These are phyloP conservation scores for Saccharomyces paradoxus DNA, from an alignment of 805 yeast species.

Conservation along the genomic window DNA sequence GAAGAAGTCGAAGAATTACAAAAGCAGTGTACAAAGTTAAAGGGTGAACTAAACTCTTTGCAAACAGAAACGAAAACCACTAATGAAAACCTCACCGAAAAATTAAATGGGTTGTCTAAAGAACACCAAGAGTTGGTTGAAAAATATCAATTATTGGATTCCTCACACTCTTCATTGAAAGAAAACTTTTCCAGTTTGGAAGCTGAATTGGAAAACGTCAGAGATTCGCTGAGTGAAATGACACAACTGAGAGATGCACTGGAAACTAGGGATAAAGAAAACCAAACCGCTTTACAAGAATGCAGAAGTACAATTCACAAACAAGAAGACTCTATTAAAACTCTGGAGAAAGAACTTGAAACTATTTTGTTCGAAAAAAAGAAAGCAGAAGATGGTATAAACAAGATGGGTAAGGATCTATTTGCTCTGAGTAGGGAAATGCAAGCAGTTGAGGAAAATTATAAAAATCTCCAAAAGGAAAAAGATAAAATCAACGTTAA, in stretches of 20 bases:
- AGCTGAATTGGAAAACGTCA: constrained; percentile 1
- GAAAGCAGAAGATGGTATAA: constrained; percentile 78
- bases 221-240: constrained; percentile 12
- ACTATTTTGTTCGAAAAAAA: constrained; percentile 35
- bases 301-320: constrained; percentile 11
- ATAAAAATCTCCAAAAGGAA: constrained; percentile 39
- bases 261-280: constrained; percentile 26
- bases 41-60: constrained; percentile 24
- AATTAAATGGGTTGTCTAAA: constrained; percentile 7
- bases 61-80: constrained; percentile 24
- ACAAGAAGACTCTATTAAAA: constrained; percentile 13
- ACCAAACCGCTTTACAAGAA: constrained; percentile 31
- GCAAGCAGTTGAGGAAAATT: constrained; percentile 39
- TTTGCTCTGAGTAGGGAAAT: constrained; percentile 56
- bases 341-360: constrained; percentile 23
- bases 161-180: constrained; percentile 16
- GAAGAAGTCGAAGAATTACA: constrained; percentile 40
- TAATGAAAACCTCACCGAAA: constrained; percentile 16
- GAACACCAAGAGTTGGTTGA: constrained; percentile 7
- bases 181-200: constrained; percentile 7
- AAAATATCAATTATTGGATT: constrained; percentile 8
- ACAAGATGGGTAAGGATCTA: constrained; percentile 81
- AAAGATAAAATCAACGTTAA: constrained; percentile 29
- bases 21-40: constrained; percentile 28
- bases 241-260: constrained; percentile 19